These are phyloP conservation scores for Talaromyces islandicus DNA, from an alignment of 2,329 filamentous ascomycete genomes.

Conservation along the genomic window DNA sequence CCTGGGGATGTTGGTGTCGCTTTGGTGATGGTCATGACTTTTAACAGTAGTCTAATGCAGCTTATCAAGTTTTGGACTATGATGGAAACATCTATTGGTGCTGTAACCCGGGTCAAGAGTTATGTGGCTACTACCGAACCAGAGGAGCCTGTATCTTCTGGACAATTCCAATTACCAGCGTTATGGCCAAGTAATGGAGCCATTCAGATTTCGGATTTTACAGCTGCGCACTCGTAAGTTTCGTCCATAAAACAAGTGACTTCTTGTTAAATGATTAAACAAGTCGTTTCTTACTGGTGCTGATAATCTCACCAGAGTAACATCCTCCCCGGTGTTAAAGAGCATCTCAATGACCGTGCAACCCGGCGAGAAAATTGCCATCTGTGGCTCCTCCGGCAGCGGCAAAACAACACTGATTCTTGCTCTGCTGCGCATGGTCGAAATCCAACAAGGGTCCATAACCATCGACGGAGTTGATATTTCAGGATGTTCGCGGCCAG, in stretches of 20 bases:
- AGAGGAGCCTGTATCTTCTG: too few species aligned
- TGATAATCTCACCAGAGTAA: neutral
- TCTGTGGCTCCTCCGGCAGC: conserved; percentile 34
- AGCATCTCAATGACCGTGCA: conserved; percentile 41
- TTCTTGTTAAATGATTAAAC: too few species aligned
- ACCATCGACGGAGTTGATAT: conserved; percentile 38
- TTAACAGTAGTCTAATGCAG: conserved; percentile 46
- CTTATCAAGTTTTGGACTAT: conserved; percentile 50
- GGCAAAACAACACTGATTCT: conserved; percentile 15
- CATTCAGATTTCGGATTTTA: too few species aligned
- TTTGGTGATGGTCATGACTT: conserved; percentile 48
- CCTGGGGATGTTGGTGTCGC: conserved; percentile 48
- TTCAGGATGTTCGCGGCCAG: conserved; percentile 27
- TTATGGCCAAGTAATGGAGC: too few species aligned
- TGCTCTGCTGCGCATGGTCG: conserved; percentile 37
- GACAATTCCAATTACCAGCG: too few species aligned
- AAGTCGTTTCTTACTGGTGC: neutral
- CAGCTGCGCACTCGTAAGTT: neutral
- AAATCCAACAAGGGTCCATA: conserved; percentile 33
- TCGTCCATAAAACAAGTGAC: too few species aligned
- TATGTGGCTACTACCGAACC: neutral
- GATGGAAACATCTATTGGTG: conserved; percentile 54
- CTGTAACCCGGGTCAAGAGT: conserved; percentile 28
- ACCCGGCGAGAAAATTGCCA: conserved; percentile 35
- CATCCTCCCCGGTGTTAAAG: conserved; percentile 30